phyloP scores from a whole-genome alignment of 2,329 filamentous ascomycete species.

The Penicillium sp. region DNA sequence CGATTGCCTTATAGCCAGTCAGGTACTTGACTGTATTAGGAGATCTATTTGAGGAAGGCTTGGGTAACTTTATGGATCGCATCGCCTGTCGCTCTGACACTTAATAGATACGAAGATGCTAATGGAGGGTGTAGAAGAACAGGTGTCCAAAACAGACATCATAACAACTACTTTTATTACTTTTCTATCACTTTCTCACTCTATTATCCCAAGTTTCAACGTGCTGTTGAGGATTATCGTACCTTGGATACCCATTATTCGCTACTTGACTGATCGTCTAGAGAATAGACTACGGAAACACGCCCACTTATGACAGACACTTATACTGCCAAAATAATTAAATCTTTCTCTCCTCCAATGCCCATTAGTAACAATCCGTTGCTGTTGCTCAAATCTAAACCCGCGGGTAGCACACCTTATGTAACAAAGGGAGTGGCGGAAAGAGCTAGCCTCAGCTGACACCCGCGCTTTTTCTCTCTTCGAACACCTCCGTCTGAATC shows the following conservation, averaged over 20 bases:
- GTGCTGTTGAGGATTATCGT: background rate
- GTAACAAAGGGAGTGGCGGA: background rate
- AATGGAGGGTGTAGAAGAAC: background rate
- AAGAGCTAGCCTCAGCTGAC: background rate
- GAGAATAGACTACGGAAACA: background rate
- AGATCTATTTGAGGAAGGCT: constrained; percentile 1
- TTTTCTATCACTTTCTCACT: no score
- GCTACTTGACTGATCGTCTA: background rate
- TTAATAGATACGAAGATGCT: background rate
- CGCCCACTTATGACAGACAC: background rate
- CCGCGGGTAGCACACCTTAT: background rate
- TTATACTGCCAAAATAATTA: background rate
- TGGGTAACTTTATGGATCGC: background rate
- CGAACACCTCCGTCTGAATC: constrained; percentile 1
- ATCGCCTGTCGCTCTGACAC: background rate
- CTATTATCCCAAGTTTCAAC: no score
- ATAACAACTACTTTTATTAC: background rate
- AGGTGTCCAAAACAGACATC: background rate
- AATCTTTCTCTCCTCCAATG: background rate
- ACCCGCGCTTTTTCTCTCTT: constrained; percentile 5
- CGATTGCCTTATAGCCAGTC: background rate
- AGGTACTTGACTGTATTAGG: constrained; percentile 2
- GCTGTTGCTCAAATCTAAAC: background rate
- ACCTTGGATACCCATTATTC: background rate
- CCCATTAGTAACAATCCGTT: background rate